Percentiles rank a stretch among this genome's conserved stretches.
These are phyloP conservation scores for Penicillium parvum DNA, from an alignment of 495 filamentous ascomycete genomes.

Conservation along the genomic window DNA sequence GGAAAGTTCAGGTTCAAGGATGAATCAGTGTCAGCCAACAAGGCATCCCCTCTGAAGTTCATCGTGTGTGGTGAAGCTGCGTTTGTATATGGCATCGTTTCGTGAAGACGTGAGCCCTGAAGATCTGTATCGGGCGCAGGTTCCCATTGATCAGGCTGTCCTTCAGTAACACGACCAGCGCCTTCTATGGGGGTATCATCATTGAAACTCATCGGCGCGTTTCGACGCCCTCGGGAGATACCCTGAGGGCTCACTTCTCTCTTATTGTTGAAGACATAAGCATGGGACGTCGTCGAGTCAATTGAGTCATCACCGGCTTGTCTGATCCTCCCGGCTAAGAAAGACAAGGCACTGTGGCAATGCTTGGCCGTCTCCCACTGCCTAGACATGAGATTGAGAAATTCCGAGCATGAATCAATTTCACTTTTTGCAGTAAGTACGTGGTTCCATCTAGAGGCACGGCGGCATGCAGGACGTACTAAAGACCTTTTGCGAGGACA, in stretches of 20 bases:
- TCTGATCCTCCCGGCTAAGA: constrained; percentile 27
- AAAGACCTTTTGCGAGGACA: constrained; percentile 28
- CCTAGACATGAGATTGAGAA: constrained; percentile 31
- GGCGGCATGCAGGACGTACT: constrained; percentile 21
- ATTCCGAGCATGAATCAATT: constrained; percentile 28
- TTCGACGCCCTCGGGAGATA: no score
- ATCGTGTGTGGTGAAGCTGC: background rate
- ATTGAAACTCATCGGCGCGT: background rate
- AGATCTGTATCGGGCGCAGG: background rate
- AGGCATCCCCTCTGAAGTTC: background rate
- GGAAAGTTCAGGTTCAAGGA: constrained; percentile 13
- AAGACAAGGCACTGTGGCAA: constrained; percentile 30
- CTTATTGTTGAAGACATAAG: constrained; percentile 8
- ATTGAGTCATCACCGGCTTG: constrained; percentile 6
- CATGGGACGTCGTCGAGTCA: constrained; percentile 2
- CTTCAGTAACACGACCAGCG: background rate
- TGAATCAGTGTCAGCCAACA: background rate
- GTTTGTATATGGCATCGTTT: background rate
- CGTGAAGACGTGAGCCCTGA: background rate
- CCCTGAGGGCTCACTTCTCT: no score
- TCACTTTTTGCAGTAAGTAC: constrained; percentile 23
- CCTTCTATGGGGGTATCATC: background rate
- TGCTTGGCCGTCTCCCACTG: constrained; percentile 43
- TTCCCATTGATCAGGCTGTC: background rate
- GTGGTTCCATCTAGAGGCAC: background rate